Conservation (phyloP, 306 rosid species). For the Oxytropis ochrocephala region DNA sequence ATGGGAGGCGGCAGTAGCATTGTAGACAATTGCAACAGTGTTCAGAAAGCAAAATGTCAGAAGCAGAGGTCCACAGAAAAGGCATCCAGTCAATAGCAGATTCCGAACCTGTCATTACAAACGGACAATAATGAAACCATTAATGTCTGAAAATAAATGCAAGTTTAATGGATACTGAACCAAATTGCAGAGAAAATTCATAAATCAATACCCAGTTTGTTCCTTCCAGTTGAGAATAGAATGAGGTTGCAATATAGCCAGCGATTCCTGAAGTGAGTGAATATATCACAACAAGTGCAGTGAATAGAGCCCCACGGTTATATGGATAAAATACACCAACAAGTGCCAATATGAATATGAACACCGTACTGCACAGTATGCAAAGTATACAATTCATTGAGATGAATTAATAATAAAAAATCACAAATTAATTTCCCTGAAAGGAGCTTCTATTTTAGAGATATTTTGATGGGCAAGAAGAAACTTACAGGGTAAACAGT, state of each 20-base stretch:
- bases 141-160: neutral
- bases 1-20: slow-evolving; percentile 54
- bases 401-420: neutral
- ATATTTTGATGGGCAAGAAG: neutral
- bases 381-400: neutral
- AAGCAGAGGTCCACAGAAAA: slow-evolving; percentile 49
- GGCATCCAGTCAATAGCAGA: slow-evolving; percentile 45
- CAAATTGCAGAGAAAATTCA: slow-evolving; percentile 7
- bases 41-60: slow-evolving; percentile 44
- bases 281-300: slow-evolving; percentile 85
- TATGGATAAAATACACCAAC: slow-evolving; percentile 93
- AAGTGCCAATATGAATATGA: slow-evolving; percentile 78
- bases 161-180: neutral
- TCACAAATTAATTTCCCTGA: neutral
- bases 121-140: neutral
- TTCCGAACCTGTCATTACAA: slow-evolving; percentile 45
- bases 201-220: slow-evolving; percentile 60
- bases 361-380: slow-evolving; percentile 53
- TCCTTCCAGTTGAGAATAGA: slow-evolving; percentile 91
- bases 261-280: slow-evolving; percentile 96
- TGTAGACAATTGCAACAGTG: slow-evolving; percentile 47
- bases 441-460: neutral
- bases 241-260: slow-evolving; percentile 82
- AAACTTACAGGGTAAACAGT: slow-evolving; percentile 50
- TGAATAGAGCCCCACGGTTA: slow-evolving; percentile 85